phyloP scores from a whole-genome alignment of 2,329 filamentous ascomycete species.

The Ceratocystis colombiana region DNA sequence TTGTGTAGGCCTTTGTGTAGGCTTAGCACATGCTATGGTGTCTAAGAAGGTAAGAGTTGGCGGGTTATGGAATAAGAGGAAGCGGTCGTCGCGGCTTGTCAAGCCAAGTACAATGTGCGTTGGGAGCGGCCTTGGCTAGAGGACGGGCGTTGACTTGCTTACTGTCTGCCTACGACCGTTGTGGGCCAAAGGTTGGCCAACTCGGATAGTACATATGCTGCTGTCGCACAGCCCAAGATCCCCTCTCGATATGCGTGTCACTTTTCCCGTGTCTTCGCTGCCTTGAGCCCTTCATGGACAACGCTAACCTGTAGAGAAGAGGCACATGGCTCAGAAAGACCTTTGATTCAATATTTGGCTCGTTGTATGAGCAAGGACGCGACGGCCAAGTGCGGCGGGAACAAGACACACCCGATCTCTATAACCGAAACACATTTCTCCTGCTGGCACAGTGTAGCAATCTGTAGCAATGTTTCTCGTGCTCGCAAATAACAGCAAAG shows the following conservation, averaged over 20 bases:
- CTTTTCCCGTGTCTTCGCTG: background rate
- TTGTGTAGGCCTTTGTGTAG: background rate
- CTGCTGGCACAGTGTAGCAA: background rate
- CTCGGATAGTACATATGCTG: background rate
- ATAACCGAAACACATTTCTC: background rate
- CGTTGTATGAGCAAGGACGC: background rate
- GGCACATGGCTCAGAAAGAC: too few relatives aligned
- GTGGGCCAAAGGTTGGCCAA: background rate
- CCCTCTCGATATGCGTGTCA: background rate
- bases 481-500: background rate
- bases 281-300: too few relatives aligned
- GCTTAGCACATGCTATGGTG: background rate
- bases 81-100: background rate
- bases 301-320: too few relatives aligned
- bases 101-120: background rate
- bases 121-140: background rate
- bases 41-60: background rate
- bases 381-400: background rate
- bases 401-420: background rate
- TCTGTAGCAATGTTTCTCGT: background rate
- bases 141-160: background rate
- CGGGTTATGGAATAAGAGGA: too few relatives aligned
- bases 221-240: background rate
- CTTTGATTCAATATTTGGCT: constrained; percentile 7
- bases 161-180: background rate